phyloP scores from a whole-genome alignment of 805 yeast species.

The Lipomyces kockii region DNA sequence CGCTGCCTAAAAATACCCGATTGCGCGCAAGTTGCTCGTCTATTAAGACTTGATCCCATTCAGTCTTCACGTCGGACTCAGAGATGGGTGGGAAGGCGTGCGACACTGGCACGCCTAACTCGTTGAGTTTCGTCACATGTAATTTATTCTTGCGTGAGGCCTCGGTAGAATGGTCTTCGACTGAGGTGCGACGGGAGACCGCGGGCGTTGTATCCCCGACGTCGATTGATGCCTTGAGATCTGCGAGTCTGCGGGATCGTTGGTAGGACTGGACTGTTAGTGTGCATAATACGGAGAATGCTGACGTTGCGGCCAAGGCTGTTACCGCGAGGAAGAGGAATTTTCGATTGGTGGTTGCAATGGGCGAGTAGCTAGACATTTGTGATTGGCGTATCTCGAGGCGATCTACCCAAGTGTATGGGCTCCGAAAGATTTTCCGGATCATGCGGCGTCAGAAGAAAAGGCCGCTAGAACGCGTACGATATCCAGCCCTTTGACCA shows the following conservation, averaged over 20 bases:
- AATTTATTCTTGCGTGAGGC: not conserved
- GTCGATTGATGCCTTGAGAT: conserved; percentile 17
- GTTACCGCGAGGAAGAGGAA: conserved; percentile 2
- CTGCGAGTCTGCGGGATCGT: conserved; percentile 16
- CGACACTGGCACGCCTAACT: conserved; percentile 20
- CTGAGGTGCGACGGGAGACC: conserved; percentile 11
- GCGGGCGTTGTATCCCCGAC: conserved; percentile 10
- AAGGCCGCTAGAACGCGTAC: no score
- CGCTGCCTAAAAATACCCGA: conserved; percentile 87
- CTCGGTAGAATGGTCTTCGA: not conserved
- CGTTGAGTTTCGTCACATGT: conserved; percentile 16
- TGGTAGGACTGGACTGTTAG: conserved; percentile 19
- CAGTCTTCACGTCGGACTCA: not conserved
- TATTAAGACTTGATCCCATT: conserved; percentile 56
- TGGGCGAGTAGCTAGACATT: not conserved
- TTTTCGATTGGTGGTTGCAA: not conserved
- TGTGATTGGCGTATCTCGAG: not conserved
- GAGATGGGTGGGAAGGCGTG: conserved; percentile 12
- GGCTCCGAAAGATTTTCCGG: no score
- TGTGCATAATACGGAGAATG: conserved; percentile 24
- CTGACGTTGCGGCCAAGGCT: conserved; percentile 26
- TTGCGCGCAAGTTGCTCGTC: conserved; percentile 93
- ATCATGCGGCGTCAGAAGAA: no score
- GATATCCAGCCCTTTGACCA: no score
- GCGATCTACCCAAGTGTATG: not conserved